These are phyloP conservation scores for Huntiella bhutanensis DNA, from an alignment of 2,329 filamentous ascomycete species.

Conservation along the genomic window DNA sequence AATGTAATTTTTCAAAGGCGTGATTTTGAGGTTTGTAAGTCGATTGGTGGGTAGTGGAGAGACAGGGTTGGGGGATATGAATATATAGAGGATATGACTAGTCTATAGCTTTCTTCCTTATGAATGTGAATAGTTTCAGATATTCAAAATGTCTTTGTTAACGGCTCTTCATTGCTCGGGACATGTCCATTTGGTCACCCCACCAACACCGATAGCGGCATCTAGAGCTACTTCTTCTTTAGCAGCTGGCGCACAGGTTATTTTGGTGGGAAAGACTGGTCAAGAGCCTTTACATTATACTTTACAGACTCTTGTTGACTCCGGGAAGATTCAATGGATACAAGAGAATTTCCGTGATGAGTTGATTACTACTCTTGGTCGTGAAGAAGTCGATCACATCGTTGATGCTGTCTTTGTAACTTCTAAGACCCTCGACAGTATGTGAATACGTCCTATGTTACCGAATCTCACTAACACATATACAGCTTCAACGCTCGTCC, in stretches of 20 bases:
- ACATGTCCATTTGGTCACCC: conserved; percentile 69
- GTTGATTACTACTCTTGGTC: conserved; percentile 59
- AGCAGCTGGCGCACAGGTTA: conserved; percentile 60
- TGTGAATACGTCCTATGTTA: neutral
- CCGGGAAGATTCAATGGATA: conserved; percentile 46
- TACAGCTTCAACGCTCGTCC: conserved; percentile 47
- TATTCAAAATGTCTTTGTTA: conserved; percentile 28
- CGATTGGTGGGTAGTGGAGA: no score
- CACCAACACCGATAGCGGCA: conserved; percentile 72
- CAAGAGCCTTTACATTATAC: conserved; percentile 32
- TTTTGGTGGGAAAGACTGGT: conserved; percentile 41
- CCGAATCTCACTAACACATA: neutral
- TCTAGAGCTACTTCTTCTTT: conserved; percentile 64
- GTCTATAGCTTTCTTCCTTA: neutral
- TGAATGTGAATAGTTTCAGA: no score
- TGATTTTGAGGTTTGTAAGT: no score
- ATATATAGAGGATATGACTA: neutral
- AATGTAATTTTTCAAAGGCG: neutral
- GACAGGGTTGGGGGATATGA: no score
- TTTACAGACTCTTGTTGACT: conserved; percentile 44
- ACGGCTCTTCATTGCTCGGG: conserved; percentile 50
- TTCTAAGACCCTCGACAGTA: neutral
- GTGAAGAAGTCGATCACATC: conserved; percentile 54
- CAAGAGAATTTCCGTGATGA: conserved; percentile 46
- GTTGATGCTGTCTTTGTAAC: conserved; percentile 81